Evolutionary conservation across 192 early-diverging fungal genomes (phyloP), one percentile per base, ranked within the genome.

Genomic region (Backusella tuberculispora): DNA sequence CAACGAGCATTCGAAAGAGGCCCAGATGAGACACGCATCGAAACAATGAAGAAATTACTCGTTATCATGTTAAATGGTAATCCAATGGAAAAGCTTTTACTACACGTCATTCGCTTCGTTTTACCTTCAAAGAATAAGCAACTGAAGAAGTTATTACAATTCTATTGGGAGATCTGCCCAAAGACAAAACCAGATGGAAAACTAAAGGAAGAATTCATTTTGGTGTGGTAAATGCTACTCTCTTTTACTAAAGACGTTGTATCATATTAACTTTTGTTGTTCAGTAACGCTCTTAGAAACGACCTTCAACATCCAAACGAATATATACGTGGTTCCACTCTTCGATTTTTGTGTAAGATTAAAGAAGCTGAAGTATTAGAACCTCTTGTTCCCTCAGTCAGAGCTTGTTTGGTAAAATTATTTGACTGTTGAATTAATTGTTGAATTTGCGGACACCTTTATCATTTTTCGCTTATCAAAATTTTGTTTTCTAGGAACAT

Each of bases 251-350:
- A 34, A 34, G 29, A 34, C 29, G 2, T 34, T 34, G 29, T 2
- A 1, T 34, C 29, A 34, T 34, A 34, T 34, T 34, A 34, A 34
- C 14, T 41, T 5, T 71, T 75, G 4, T 46, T 81, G 34, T 9
- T 40, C 77, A 93, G 92, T 85, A 98, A 99, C 79, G 93, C 96
- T 43, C 83, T 98, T 66, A 87, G 94, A 81, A 97, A 96, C 69
- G 98, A 99, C 82, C 84, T 99, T 38, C 95, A 96, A 83, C 97
- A 98, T 81, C 96, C 98, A 44, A 99, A 99, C 84, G 98, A 99
- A 87, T 99, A 93, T 78, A 95, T 99, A 74, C 89, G 98, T 71
- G 98, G 97, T 17, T 90, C 89, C 2, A 97, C 95, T 40, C 89
- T 99, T 71, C 91, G 98, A 21, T 95, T 97, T 80, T 84, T 99